Percentiles rank a stretch among this genome's conserved stretches.
These are phyloP conservation scores for Cajanus cajan DNA, from an alignment of 306 rosid genomes.

Conservation along the genomic window DNA sequence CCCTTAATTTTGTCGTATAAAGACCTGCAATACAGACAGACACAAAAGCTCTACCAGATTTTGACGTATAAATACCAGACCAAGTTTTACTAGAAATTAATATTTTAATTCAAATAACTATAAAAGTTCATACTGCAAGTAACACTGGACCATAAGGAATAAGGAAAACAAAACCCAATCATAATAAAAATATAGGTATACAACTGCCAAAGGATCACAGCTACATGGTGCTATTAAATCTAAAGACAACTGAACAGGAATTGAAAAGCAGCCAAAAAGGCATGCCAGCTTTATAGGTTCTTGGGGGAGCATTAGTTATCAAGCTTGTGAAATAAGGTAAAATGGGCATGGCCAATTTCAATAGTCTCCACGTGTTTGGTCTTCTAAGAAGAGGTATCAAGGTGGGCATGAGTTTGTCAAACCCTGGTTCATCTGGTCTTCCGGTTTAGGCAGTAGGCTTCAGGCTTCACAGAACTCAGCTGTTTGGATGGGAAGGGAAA, in stretches of 20 bases:
- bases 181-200: slow-evolving; percentile 35
- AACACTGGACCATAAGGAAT: slow-evolving; percentile 14
- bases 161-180: slow-evolving; percentile 25
- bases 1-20: neutral
- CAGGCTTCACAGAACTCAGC: slow-evolving; percentile 98
- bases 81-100: slow-evolving; percentile 30
- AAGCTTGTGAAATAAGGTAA: slow-evolving; percentile 80
- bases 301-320: slow-evolving; percentile 59
- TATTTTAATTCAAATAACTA: slow-evolving; percentile 34
- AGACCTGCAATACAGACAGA: slow-evolving; percentile 45
- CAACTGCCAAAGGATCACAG: slow-evolving; percentile 46
- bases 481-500: slow-evolving; percentile 90
- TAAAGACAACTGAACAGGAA: slow-evolving; percentile 47
- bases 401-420: slow-evolving; percentile 92
- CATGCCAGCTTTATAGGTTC: slow-evolving; percentile 63
- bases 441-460: slow-evolving; percentile 89
- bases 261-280: slow-evolving; percentile 52
- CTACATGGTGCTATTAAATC: slow-evolving; percentile 49
- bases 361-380: slow-evolving; percentile 69
- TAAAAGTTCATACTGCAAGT: slow-evolving; percentile 34
- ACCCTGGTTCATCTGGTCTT: slow-evolving; percentile 94
- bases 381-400: slow-evolving; percentile 78
- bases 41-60: slow-evolving; percentile 35
- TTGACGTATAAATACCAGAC: slow-evolving; percentile 4
- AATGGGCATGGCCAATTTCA: slow-evolving; percentile 58